A percentile compares a stretch with the other conserved stretches of the same genome.
Evolutionary conservation across 1,139 yeast species (phyloP).

Genomic region (Saccharomyces pastorianus): DNA sequence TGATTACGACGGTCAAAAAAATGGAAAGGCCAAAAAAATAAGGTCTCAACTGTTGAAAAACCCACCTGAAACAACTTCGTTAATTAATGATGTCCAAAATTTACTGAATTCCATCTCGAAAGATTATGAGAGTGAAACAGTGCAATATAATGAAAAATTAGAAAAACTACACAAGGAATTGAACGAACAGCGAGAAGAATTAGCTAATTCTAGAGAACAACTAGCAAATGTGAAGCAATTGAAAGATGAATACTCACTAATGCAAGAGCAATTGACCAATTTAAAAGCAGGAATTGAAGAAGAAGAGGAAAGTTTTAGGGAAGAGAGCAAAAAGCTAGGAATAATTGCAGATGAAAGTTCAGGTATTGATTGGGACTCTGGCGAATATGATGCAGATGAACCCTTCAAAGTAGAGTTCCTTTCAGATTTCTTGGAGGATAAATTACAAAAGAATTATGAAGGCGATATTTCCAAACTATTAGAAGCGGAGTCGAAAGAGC

Average conservation of each 20-base stretch:
- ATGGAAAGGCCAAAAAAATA: slow-evolving; percentile 1
- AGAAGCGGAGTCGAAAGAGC: slow-evolving; percentile 18
- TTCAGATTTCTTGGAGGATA: slow-evolving; percentile 41
- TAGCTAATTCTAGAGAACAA: slow-evolving; percentile 25
- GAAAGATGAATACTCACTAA: slow-evolving; percentile 26
- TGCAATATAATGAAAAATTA: slow-evolving; percentile 23
- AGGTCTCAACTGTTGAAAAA: slow-evolving; percentile 1
- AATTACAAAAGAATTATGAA: slow-evolving; percentile 28
- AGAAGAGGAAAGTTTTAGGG: slow-evolving; percentile 46
- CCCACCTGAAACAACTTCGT: slow-evolving; percentile 22
- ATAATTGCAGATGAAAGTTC: slow-evolving; percentile 28
- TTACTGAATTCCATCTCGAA: slow-evolving; percentile 22
- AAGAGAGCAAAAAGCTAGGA: slow-evolving; percentile 35
- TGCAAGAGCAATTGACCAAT: slow-evolving; percentile 46
- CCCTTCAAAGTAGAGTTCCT: slow-evolving; percentile 64
- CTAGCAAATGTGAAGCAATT: slow-evolving; percentile 25
- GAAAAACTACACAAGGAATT: slow-evolving; percentile 22
- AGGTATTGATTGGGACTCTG: slow-evolving; percentile 38
- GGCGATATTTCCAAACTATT: slow-evolving; percentile 25
- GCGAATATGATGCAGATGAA: slow-evolving; percentile 73
- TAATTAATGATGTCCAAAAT: slow-evolving; percentile 24
- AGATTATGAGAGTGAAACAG: slow-evolving; percentile 27
- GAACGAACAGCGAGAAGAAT: slow-evolving; percentile 18
- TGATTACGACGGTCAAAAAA: slow-evolving; percentile 2
- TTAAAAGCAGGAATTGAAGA: slow-evolving; percentile 50